phyloP scores from a whole-genome alignment of 2,329 filamentous ascomycete genomes.

The Kalmusia sp. region DNA sequence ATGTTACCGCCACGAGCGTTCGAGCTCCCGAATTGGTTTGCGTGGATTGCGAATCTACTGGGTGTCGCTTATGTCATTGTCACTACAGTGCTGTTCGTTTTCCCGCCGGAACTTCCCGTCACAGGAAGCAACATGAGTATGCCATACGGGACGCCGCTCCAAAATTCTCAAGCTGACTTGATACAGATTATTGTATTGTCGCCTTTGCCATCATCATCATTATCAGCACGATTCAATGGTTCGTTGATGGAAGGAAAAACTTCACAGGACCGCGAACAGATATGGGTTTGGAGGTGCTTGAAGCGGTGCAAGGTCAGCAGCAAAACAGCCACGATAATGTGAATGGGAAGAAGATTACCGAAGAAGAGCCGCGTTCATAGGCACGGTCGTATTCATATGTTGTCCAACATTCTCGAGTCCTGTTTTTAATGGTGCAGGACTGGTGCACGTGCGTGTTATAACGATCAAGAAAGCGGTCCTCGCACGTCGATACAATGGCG shows the following conservation, averaged over 20 bases:
- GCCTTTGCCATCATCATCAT: conserved; percentile 65
- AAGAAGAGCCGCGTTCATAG: conserved; percentile 12
- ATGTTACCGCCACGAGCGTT: conserved; percentile 69
- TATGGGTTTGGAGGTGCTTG: conserved; percentile 51
- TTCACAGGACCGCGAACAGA: conserved; percentile 58
- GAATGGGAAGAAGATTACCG: conserved; percentile 15
- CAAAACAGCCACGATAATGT: conserved; percentile 2
- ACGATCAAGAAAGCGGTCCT: not conserved
- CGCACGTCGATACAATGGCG: not conserved
- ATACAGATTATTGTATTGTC: conserved; percentile 59
- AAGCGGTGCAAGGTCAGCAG: conserved; percentile 36
- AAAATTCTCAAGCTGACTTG: conserved; percentile 16
- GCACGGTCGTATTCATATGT: not conserved
- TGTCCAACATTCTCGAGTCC: not conserved
- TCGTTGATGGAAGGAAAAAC: conserved; percentile 67
- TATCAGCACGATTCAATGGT: conserved; percentile 65
- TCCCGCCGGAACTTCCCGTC: conserved; percentile 72
- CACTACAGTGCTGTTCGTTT: conserved; percentile 78
- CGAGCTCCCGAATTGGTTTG: conserved; percentile 60
- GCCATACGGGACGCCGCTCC: conserved; percentile 21
- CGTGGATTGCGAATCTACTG: conserved; percentile 66
- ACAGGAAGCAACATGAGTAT: conserved; percentile 73
- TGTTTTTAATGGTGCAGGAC: not conserved
- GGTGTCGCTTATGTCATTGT: conserved; percentile 71
- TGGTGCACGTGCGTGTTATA: too few species aligned